Evolutionary conservation across 768 basidiomycete species (phyloP), one percentile per base, ranked within the genome.

Genomic region (Amanita pseudoporphyria): DNA sequence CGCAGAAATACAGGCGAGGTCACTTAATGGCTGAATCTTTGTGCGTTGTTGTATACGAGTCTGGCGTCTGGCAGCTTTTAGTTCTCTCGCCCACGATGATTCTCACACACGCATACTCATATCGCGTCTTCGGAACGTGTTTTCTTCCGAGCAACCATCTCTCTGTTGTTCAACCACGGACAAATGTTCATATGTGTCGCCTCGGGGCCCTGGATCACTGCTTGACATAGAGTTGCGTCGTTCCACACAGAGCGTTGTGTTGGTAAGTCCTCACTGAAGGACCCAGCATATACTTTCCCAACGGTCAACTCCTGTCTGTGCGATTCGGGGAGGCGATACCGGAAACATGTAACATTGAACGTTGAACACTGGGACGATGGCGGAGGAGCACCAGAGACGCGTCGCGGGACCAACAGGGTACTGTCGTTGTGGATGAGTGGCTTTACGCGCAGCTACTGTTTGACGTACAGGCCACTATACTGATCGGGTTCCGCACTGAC

Each of bases 111-210:
- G 42, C 49, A 44, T 49, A 54, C 60, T 59, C 65, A 58, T 38
- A 71, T 68, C 70, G 72, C 70, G 47, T 72, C 74, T 79, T 61
- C 79, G 71, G 79, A 75, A 78, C 61, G 77, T 69, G 60, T 60
- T 55, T 47, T 58, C 59, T 52, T 35, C 22, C 44, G 42, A 10
- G 5, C 31, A 61, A 48, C 45, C 47, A 58, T 57, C 61, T 49
- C 46, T 52, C 53, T 50, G 45, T 50, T 52, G 50, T 52, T 53
- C 52, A 56, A 58, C 51, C 41, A 71, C 74, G 51, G 22, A 73
- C 77, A 74, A 64, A 66, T 66, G 68, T 67, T 57, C 62, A 71
- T 68, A 61, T 72, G 76, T 65, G 58, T 67, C 58, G 62, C 70
- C 76, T 78, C 71, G 74, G 76, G 76, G 72, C 60, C 73, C 76